Evolutionary conservation across 2,329 filamentous ascomycete species (phyloP), one percentile per base, ranked within the genome.

Genomic region (Moelleriella libera): DNA sequence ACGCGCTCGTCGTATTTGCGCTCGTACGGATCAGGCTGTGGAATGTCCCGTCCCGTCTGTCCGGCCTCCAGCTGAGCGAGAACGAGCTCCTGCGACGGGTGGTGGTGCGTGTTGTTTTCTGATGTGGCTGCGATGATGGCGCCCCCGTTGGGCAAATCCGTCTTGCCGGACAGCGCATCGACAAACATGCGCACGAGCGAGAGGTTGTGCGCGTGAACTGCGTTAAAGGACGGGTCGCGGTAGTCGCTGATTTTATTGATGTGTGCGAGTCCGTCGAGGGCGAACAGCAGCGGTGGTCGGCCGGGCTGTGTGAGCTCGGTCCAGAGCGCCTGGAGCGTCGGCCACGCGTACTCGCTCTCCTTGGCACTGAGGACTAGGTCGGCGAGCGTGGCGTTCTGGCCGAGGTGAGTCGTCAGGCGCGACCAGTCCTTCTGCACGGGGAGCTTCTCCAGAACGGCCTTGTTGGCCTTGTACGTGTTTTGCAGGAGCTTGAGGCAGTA

Each of bases 151-250:
- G 72, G 67, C 44, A 83, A 69, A 21, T 56, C 54, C 32, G 63
- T 66, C 60, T 64, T 67, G 49, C 83, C 83, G 30, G 76, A 75
- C 30, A 97, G 73, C 48, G 84, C 76, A 46, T 84, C 79, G 50
- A 84, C 65, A 64, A 94, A 94, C 54, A 85, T 76, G 48, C 80
- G 75, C 46, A 94, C 71, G 28, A 96, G 71, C 29, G 77, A 72
- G 31, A 98, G 74, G 58, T 97, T 85, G 65, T 94, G 87, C 30
- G 88, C 76, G 69, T 98, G 92, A 52, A 98, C 83, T 11, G 72
- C 72, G 52, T 86, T 76, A 57, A 78, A 84, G 29, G 83, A 71
- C 2, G 83, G 70, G 52, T 77, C 77, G 53, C 83, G 78, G 70
- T 97, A 98, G 43, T 76, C 78, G 52, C 82, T 87, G 39, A 80